A percentile compares a stretch with the other conserved stretches of the same genome.
Conservation (phyloP, 1,139 yeast genomes). For the Candida albicans region DNA sequence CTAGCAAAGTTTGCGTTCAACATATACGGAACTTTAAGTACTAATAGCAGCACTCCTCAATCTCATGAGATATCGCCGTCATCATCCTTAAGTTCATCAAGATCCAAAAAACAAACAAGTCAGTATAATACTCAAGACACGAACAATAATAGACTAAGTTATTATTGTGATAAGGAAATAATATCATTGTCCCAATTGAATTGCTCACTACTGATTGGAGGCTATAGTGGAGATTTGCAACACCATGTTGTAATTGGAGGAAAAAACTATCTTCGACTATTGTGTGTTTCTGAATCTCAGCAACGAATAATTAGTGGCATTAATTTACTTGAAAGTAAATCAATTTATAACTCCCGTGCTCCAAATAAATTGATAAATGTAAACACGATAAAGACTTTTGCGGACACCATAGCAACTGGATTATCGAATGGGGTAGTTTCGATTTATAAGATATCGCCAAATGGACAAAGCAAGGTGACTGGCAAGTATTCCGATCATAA, state of each 20-base stretch:
- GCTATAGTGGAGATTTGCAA: slow-evolving; percentile 12
- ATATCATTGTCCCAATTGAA: slow-evolving; percentile 29
- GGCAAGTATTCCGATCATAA: slow-evolving; percentile 66
- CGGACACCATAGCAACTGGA: slow-evolving; percentile 44
- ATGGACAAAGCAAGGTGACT: slow-evolving; percentile 41
- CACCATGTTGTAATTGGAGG: slow-evolving; percentile 57
- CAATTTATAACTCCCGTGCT: slow-evolving; percentile 42
- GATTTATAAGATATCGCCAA: slow-evolving; percentile 33
- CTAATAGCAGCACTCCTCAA: slow-evolving; percentile 13
- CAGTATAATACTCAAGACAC: slow-evolving; percentile 5
- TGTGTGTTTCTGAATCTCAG: slow-evolving; percentile 45
- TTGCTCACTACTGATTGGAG: slow-evolving; percentile 13
- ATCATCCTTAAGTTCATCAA: slow-evolving; percentile 20
- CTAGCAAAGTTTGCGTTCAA: slow-evolving; percentile 37
- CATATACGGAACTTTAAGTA: slow-evolving; percentile 31
- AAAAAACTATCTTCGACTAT: slow-evolving; percentile 52
- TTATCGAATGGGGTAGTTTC: slow-evolving; percentile 40
- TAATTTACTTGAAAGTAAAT: slow-evolving; percentile 48
- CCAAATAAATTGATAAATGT: slow-evolving; percentile 40
- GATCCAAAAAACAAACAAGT: slow-evolving; percentile 8
- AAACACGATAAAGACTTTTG: slow-evolving; percentile 39
- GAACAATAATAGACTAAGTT: slow-evolving; percentile 18
- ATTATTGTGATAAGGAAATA: slow-evolving; percentile 31
- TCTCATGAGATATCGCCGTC: slow-evolving; percentile 19
- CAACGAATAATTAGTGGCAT: slow-evolving; percentile 37